Conservation (phyloP, 2,329 filamentous ascomycete species). For the Cordyceps farinosa region DNA sequence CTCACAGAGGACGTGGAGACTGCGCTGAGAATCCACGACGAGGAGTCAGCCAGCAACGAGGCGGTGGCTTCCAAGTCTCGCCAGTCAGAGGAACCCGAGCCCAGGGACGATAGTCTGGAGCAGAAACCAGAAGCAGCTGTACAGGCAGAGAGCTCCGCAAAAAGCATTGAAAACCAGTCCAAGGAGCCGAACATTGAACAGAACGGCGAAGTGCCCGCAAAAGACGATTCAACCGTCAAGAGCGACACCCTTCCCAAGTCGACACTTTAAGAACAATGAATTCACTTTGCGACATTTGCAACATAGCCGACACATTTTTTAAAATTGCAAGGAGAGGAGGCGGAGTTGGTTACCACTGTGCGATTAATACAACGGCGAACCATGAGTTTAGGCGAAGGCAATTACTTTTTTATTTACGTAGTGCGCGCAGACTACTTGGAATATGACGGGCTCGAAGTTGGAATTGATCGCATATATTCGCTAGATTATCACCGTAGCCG, state of each 20-base stretch:
- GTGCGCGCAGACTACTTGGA: not conserved
- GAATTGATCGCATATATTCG: too few relatives aligned
- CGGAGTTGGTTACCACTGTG: too few relatives aligned
- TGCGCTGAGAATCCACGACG: constrained; percentile 31
- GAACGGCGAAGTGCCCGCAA: not conserved
- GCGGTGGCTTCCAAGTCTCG: constrained; percentile 4
- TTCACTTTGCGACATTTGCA: not conserved
- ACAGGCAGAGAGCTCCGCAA: not conserved
- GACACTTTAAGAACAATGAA: not conserved
- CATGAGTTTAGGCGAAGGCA: not conserved
- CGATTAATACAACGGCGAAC: too few relatives aligned
- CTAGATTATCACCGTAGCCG: not conserved
- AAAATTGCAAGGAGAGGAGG: too few relatives aligned
- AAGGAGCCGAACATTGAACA: not conserved
- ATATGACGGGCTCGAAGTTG: too few relatives aligned
- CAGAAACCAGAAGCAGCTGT: not conserved
- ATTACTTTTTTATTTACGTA: not conserved
- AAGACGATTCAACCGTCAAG: not conserved
- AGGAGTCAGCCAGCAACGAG: constrained; percentile 17
- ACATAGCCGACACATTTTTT: too few relatives aligned
- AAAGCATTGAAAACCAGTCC: not conserved
- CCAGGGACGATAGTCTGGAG: not conserved
- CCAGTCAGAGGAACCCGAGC: constrained; percentile 31
- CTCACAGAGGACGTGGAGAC: constrained; percentile 35
- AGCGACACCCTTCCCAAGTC: not conserved